phyloP scores from a whole-genome alignment of 768 basidiomycete genomes.

The Postia placenta region DNA sequence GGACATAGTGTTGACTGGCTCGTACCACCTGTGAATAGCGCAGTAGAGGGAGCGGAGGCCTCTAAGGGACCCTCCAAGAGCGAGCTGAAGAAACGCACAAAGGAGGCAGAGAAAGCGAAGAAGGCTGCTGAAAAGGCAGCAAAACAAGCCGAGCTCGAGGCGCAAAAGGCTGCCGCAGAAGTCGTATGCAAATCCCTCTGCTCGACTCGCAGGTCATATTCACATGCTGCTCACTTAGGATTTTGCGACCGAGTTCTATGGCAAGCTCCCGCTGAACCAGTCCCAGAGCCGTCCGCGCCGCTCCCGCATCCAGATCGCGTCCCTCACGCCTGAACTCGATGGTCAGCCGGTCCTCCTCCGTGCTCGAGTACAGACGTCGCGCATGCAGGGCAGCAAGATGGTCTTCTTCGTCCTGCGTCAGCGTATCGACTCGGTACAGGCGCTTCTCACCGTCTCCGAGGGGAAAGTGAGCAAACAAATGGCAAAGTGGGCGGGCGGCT shows the following conservation, averaged over 20 bases:
- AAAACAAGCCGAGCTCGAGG: conserved; percentile 67
- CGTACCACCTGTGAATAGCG: not conserved
- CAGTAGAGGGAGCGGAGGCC: conserved; percentile 20
- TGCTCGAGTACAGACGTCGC: conserved; percentile 85
- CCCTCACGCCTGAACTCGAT: conserved; percentile 54
- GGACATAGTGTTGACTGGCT: not conserved
- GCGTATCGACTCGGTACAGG: conserved; percentile 81
- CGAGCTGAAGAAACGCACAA: conserved; percentile 87
- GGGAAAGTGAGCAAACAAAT: conserved; percentile 92
- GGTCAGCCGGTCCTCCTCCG: conserved; percentile 79
- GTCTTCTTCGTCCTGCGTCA: conserved; percentile 92
- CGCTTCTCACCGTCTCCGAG: conserved; percentile 63
- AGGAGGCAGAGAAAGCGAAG: conserved; percentile 85
- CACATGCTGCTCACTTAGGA: conserved; percentile 43
- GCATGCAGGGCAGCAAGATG: conserved; percentile 93
- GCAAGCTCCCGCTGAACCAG: conserved; percentile 84
- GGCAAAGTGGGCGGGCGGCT: conserved; percentile 82
- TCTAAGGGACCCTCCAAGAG: conserved; percentile 68
- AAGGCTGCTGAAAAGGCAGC: conserved; percentile 85
- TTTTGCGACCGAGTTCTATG: conserved; percentile 75
- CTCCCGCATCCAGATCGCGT: conserved; percentile 56
- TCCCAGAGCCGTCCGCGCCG: conserved; percentile 71
- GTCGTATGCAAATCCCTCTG: too few relatives aligned
- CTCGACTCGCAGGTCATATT: not conserved
- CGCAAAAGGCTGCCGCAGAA: conserved; percentile 60